Conservation (phyloP, 257 asterid genomes). For the Solanum piurae region DNA sequence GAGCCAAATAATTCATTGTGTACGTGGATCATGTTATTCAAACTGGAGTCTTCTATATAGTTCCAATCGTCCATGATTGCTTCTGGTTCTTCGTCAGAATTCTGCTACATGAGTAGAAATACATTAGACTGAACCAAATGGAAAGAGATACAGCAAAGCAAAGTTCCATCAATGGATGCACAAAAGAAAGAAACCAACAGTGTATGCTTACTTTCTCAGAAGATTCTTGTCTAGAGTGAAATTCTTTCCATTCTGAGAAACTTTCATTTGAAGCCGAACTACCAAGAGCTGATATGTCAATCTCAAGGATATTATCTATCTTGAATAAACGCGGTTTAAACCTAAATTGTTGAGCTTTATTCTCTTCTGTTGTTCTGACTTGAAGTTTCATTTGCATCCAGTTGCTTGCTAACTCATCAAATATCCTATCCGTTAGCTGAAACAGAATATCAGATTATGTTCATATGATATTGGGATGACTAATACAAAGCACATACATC, state of each 20-base stretch:
- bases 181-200: neutral
- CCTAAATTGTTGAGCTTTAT: slow-evolving; percentile 42
- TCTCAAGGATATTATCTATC: slow-evolving; percentile 58
- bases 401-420: slow-evolving; percentile 47
- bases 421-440: slow-evolving; percentile 58
- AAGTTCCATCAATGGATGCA: neutral
- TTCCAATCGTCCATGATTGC: slow-evolving; percentile 54
- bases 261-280: slow-evolving; percentile 41
- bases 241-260: slow-evolving; percentile 71
- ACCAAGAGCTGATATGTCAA: slow-evolving; percentile 58
- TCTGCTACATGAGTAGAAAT: slow-evolving; percentile 21
- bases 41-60: slow-evolving; percentile 33
- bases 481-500: slow-evolving; percentile 6
- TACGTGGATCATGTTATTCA: slow-evolving; percentile 52
- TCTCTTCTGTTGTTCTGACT: slow-evolving; percentile 35
- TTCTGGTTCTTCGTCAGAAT: slow-evolving; percentile 30
- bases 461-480: neutral
- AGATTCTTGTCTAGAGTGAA: slow-evolving; percentile 41
- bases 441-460: neutral
- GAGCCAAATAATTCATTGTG: slow-evolving; percentile 84
- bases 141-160: neutral
- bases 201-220: slow-evolving; percentile 38
- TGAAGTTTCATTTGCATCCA: slow-evolving; percentile 64
- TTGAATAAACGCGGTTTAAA: slow-evolving; percentile 69
- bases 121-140: neutral